Evolutionary conservation across 1,284 basidiomycete species (phyloP).

Genomic region (Entoloma clypeatum): DNA sequence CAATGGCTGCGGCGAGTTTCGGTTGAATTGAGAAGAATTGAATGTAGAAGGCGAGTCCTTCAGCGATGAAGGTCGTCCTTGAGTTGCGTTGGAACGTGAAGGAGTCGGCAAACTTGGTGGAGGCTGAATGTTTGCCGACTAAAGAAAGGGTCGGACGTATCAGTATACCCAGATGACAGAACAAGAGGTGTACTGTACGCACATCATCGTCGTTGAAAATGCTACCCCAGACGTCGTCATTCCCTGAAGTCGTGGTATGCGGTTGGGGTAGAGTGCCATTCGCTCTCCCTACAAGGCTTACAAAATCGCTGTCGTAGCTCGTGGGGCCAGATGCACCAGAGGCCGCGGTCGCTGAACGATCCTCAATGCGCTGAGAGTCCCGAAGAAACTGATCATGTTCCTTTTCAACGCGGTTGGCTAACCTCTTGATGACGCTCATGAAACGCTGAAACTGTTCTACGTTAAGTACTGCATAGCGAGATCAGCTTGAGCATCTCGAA

Average conservation of each 20-base stretch:
- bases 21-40: slow-evolving; percentile 1
- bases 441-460: slow-evolving; percentile 90
- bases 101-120: slow-evolving; percentile 3
- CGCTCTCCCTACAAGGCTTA: slow-evolving; percentile 64
- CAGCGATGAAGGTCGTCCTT: slow-evolving; percentile 1
- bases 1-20: neutral
- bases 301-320: slow-evolving; percentile 52
- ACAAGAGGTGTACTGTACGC: slow-evolving; percentile 13
- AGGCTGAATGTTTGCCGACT: slow-evolving; percentile 12
- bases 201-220: slow-evolving; percentile 54
- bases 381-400: slow-evolving; percentile 83
- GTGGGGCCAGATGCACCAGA: slow-evolving; percentile 32
- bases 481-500: neutral
- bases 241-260: slow-evolving; percentile 52
- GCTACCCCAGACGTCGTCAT: slow-evolving; percentile 78
- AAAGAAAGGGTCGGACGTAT: neutral
- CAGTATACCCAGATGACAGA: neutral
- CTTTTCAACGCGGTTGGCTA: slow-evolving; percentile 78
- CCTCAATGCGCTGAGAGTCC: slow-evolving; percentile 80
- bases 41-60: slow-evolving; percentile 1
- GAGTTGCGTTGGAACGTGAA: slow-evolving; percentile 2
- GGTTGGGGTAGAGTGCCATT: slow-evolving; percentile 44
- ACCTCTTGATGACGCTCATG: slow-evolving; percentile 74
- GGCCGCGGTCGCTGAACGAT: slow-evolving; percentile 52
- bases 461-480: slow-evolving; percentile 62